Evolutionary conservation across 306 rosid species (phyloP).

Genomic region (Crataegus laevigata): DNA sequence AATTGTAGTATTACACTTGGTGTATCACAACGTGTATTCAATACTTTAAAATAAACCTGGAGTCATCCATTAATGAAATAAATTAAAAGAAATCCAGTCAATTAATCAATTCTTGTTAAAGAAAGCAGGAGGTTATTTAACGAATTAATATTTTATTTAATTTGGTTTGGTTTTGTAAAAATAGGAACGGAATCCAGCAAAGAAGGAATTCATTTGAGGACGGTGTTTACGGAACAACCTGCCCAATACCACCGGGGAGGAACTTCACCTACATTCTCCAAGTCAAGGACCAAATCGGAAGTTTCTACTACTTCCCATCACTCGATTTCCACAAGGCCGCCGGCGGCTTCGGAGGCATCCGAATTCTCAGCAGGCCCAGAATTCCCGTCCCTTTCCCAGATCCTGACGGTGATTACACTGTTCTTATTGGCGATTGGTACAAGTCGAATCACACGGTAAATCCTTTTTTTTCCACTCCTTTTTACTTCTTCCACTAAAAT

Average conservation of each 20-base stretch:
- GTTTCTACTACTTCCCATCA: constrained; percentile 87
- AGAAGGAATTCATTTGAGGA: constrained; percentile 89
- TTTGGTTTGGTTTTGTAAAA: not conserved
- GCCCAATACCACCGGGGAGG: constrained; percentile 89
- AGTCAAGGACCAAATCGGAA: constrained; percentile 96
- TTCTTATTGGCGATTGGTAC: constrained; percentile 97
- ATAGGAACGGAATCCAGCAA: constrained; percentile 84
- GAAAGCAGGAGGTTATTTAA: not conserved
- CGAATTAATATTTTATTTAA: not conserved
- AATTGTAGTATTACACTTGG: too few species aligned
- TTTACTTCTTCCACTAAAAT: not conserved
- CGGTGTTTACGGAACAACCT: constrained; percentile 84
- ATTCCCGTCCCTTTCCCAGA: constrained; percentile 94
- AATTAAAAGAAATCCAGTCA: too few species aligned
- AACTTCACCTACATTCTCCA: constrained; percentile 91
- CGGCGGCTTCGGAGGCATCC: constrained; percentile 93
- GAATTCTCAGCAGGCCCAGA: constrained; percentile 88
- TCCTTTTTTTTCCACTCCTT: not conserved
- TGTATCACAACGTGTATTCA: too few species aligned
- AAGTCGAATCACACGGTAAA: constrained; percentile 79
- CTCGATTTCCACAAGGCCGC: constrained; percentile 95
- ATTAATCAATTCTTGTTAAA: too few species aligned
- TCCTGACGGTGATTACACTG: constrained; percentile 77
- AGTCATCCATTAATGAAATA: too few species aligned
- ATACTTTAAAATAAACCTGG: too few species aligned